Evolutionary conservation across 2,329 filamentous ascomycete species (phyloP), one percentile per base, ranked within the genome.

Genomic region (Penicillium brasilianum): DNA sequence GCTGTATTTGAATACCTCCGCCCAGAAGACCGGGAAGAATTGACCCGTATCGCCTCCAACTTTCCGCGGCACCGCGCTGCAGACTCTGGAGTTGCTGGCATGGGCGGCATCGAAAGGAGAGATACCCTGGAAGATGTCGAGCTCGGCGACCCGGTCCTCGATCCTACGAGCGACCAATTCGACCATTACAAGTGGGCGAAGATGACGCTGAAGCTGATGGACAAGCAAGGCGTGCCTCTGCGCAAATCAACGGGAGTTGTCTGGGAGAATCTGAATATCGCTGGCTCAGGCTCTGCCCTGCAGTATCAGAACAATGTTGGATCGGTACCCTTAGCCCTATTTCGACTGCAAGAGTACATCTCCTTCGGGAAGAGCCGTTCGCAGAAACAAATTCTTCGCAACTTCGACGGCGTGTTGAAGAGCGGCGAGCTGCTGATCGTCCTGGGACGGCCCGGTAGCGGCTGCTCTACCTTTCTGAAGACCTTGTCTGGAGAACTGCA

Each of bases 381-480:
- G 0, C 82, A 83, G 63, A 87, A 85, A 66, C 81, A 83, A 2
- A 88, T 87, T 60, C 68, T 87, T 22, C 79, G 78, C 46, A 77
- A 82, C 57, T 86, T 86, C 61, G 79, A 86, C 63, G 84, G 84
- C 8, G 71, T 83, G 0, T 71, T 87, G 54, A 81, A 81, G 59
- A 80, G 77, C 58, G 84, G 84, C 1, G 84, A 80, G 58, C 66
- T 80, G 62, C 65, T 78, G 11, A 73, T 79, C 51, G 78, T 80
- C 7, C 68, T 80, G 6, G 77, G 78, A 22, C 71, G 76, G 18
- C 77, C 78, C 8, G 77, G 78, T 5, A 75, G 73, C 60, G 79
- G 79, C 50, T 96, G 92, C 77, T 92, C 90, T 14, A 96, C 92
- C 1, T 88, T 96, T 65, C 81, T 96, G 61, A 96, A 96, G 82